Conservation (phyloP, 768 basidiomycete genomes). For the Russula foetens region DNA sequence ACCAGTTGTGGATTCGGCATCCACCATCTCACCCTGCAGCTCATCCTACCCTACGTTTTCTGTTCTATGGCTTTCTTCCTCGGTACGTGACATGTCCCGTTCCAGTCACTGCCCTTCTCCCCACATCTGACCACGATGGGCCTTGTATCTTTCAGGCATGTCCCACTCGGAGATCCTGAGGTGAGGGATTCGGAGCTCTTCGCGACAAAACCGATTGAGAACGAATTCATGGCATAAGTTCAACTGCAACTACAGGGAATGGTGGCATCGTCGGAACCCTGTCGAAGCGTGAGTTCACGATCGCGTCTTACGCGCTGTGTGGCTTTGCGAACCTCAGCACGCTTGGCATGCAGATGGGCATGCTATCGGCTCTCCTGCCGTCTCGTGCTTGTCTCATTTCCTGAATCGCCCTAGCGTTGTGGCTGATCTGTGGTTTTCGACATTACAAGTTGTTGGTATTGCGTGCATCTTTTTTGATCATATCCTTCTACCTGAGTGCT, state of each 20-base stretch:
- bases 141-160: conserved; percentile 40
- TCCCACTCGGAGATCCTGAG: conserved; percentile 74
- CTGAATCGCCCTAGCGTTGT: conserved; percentile 52
- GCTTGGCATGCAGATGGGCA: conserved; percentile 80
- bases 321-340: conserved; percentile 87
- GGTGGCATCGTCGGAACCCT: conserved; percentile 42
- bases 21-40: conserved; percentile 71
- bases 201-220: conserved; percentile 80
- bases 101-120: not conserved
- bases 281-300: conserved; percentile 67
- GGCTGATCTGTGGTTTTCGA: conserved; percentile 67
- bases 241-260: conserved; percentile 46
- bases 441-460: conserved; percentile 53
- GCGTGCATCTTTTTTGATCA: too few species aligned
- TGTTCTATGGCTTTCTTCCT: conserved; percentile 83
- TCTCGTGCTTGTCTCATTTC: conserved; percentile 64
- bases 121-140: too few species aligned
- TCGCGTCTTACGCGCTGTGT: conserved; percentile 81
- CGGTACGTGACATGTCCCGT: conserved; percentile 23
- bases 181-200: conserved; percentile 73
- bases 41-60: conserved; percentile 79
- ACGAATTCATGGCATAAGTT: conserved; percentile 76
- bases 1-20: conserved; percentile 82
- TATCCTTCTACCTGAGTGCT: too few species aligned
- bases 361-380: conserved; percentile 61